phyloP scores from a whole-genome alignment of 192 early-diverging fungal species.

The Rhizophagus prolifer region DNA sequence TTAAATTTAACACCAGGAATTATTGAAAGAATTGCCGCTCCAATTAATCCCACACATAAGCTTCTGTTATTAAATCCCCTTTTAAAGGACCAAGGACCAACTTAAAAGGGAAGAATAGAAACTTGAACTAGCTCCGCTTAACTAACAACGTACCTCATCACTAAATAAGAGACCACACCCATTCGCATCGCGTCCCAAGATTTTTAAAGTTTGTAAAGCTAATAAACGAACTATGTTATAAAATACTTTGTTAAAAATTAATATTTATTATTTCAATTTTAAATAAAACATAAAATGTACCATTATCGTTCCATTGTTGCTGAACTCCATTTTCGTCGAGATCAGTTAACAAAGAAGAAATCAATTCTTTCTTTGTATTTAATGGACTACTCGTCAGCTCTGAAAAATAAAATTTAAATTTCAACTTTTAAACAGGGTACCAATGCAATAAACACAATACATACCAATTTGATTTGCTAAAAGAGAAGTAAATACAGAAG shows the following conservation, averaged over 20 bases:
- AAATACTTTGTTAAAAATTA: neutral
- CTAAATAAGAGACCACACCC: constrained; percentile 61
- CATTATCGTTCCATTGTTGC: constrained; percentile 15
- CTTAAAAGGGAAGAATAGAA: too few relatives aligned
- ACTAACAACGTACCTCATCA: constrained; percentile 40
- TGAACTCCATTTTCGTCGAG: constrained; percentile 25
- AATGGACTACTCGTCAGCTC: neutral
- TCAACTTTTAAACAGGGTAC: neutral
- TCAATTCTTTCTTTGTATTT: neutral
- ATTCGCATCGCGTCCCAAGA: constrained; percentile 54
- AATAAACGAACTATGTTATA: constrained; percentile 42
- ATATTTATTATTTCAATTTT: neutral
- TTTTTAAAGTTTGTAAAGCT: constrained; percentile 58
- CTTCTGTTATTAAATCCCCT: too few relatives aligned
- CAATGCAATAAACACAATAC: neutral
- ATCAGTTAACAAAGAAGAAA: constrained; percentile 12
- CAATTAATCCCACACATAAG: too few relatives aligned
- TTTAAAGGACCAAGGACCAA: too few relatives aligned
- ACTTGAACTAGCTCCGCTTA: too few relatives aligned
- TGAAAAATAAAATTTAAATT: constrained; percentile 5
- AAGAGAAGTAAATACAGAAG: neutral
- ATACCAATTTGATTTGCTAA: constrained; percentile 11
- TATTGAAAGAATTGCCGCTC: too few relatives aligned
- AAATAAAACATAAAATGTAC: neutral
- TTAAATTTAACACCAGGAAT: too few relatives aligned